Evolutionary conservation across 2,329 filamentous ascomycete species (phyloP), one percentile per base, ranked within the genome.

Genomic region (Trichothecium roseum): DNA sequence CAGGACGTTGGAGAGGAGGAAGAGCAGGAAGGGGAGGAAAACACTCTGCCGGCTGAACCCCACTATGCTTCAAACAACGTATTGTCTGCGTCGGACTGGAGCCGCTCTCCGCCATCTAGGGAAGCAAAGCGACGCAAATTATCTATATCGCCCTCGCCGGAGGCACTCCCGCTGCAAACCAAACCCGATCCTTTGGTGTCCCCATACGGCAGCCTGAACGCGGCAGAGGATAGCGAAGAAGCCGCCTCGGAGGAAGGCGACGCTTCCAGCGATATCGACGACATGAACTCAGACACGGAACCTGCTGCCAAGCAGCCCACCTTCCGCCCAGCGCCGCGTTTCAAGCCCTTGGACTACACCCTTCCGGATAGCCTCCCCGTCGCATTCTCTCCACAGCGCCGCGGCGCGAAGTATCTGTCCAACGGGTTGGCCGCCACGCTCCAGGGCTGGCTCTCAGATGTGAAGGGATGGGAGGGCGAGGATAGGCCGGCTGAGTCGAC

Each of bases 401-500:
- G 56, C 27, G 56, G 58, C 13, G 48, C 41, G 10, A 54, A 46
- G 36, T 64, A 62, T 20, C 16, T 62, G 1, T 34, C 54, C 4
- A 52, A 55, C 14, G 62, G 62, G 0, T 44, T 64, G 16, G 61
- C 62, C 1, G 54, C 59, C 3, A 51, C 53, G 30, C 46, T 64
- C 6, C 62, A 64, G 39, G 53, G 54, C 12, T 61, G 59, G 57
- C 47, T 64, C 8, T 60, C 62, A 1, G 58, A 63, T 16, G 50
- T 63, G 17, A 60, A 56, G 40, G 54, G 54, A 9, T 54, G 51
- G 53, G 50, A 54, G 13, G 45, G 32, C 5, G 39, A 43, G 10
- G 14, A 37, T 12, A 39, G 37, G n/a, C 30, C 40, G 9, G 32
- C 39, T 6, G 36, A 39, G 14, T 34, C 44, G 5, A 42, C 37